Percentiles rank a stretch among this genome's conserved stretches.
Evolutionary conservation across 1,139 yeast species (phyloP).

Genomic region (Pichia sp.): DNA sequence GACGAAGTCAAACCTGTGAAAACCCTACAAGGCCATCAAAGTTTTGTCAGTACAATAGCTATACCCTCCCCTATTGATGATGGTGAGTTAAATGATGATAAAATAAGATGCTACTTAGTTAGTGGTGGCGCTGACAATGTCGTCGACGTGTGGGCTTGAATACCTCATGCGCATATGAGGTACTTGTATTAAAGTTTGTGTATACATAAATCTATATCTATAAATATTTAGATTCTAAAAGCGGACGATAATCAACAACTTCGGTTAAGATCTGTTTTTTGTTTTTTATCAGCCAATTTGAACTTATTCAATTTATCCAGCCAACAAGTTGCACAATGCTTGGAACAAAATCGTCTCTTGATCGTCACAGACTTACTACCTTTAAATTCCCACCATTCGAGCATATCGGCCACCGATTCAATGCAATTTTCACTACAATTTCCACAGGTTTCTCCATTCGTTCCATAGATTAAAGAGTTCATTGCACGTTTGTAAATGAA

Average conservation of each 20-base stretch:
- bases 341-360: constrained; percentile 44
- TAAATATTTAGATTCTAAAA: background rate
- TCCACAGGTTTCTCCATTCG: constrained; percentile 47
- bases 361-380: constrained; percentile 40
- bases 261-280: background rate
- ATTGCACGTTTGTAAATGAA: constrained; percentile 38
- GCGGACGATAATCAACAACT: background rate
- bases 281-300: background rate
- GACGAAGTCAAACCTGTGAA: constrained; percentile 43
- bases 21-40: constrained; percentile 62
- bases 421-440: constrained; percentile 42
- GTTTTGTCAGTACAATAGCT: constrained; percentile 61
- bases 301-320: constrained; percentile 19
- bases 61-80: constrained; percentile 47
- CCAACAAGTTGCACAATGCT: constrained; percentile 38
- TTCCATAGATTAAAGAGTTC: constrained; percentile 42
- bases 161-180: background rate
- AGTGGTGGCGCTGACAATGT: constrained; percentile 59
- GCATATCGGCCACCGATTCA: constrained; percentile 48
- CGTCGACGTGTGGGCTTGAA: constrained; percentile 48
- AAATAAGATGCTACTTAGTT: constrained; percentile 53
- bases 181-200: background rate
- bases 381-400: constrained; percentile 60
- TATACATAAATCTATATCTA: background rate
- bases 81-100: constrained; percentile 28